Evolutionary conservation across 2,329 filamentous ascomycete genomes (phyloP), one percentile per base, ranked within the genome.

Genomic region (Ramularia endophylla): DNA sequence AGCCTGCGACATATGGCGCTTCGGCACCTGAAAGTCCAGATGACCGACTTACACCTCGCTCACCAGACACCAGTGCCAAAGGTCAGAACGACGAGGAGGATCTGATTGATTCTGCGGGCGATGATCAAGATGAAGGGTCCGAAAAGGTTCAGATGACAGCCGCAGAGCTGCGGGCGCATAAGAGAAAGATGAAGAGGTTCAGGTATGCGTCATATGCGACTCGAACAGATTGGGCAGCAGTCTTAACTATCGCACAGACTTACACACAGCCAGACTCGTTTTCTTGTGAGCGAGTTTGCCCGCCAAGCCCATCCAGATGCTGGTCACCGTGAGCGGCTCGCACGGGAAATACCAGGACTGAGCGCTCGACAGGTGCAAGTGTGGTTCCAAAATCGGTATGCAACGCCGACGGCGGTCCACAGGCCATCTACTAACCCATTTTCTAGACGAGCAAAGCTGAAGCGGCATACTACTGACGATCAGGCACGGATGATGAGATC

Each of bases 371-470:
- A 97, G 62, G 90, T 97, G 17, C 89, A 97, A 65, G 89, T 97
- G 36, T 97, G 89, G 90, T 97, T 97, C 66, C 89, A 97, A 66
- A 97, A 97, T 66, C 80, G 89, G 89, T 95, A 75, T 36, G 37
- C 32, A 6, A 32, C 35, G 18, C 31, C 29, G n/a, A 15, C 13
- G 27, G 42, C 18, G 37, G 38, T 27, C 12, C 9, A 27, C 2
- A 40, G 22, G 27, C 22, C 22, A 3, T 13, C n/a, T n/a, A 13
- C 48, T 52, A 38, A 57, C 47, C 20, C 33, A 16, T 2, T 27
- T 11, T 8, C 27, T 41, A 80, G 77, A 61, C 65, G 77, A 56
- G 77, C 77, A 13, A 80, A 80, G 60, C 64, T 80, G 47, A 80
- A 80, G 65, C 69, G 77, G 45, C 64, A 80, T 25, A 78, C 74